Evolutionary conservation across 306 rosid species (phyloP).

Genomic region (Glycine soja): DNA sequence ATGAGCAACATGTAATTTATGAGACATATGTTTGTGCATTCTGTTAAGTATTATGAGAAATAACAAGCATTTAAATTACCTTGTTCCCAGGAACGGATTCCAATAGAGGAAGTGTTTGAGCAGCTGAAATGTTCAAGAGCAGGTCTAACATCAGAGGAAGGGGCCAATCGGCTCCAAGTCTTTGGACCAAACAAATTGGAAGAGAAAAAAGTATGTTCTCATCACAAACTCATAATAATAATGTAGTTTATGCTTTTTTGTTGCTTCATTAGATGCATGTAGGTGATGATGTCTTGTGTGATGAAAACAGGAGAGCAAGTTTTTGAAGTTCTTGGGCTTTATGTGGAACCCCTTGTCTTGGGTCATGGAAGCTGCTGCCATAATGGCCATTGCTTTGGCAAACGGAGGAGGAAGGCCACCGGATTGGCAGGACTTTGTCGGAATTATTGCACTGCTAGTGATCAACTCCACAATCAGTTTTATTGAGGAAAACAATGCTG

Average conservation of each 20-base stretch:
- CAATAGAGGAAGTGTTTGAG: constrained; percentile 89
- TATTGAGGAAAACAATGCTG: constrained; percentile 93
- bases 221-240: background rate
- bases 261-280: constrained; percentile 13
- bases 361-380: constrained; percentile 99
- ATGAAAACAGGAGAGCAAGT: constrained; percentile 77
- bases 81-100: constrained; percentile 70
- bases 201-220: constrained; percentile 73
- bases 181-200: constrained; percentile 97
- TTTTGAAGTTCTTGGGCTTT: constrained; percentile 92
- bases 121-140: constrained; percentile 84
- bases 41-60: background rate
- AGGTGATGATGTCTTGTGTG: constrained; percentile 16
- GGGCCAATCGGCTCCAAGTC: constrained; percentile 81
- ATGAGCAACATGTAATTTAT: background rate
- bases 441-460: constrained; percentile 66
- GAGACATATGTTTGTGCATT: background rate
- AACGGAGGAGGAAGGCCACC: constrained; percentile 91
- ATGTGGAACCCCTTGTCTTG: constrained; percentile 99
- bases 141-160: constrained; percentile 86
- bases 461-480: constrained; percentile 96
- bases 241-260: background rate
- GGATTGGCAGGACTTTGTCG: constrained; percentile 95
- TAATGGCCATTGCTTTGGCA: constrained; percentile 94
- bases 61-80: constrained; percentile 4